Percentiles rank a stretch among this genome's conserved stretches.
Conservation (phyloP, 2,329 filamentous ascomycete genomes). For the Domatiomyces globalis region DNA sequence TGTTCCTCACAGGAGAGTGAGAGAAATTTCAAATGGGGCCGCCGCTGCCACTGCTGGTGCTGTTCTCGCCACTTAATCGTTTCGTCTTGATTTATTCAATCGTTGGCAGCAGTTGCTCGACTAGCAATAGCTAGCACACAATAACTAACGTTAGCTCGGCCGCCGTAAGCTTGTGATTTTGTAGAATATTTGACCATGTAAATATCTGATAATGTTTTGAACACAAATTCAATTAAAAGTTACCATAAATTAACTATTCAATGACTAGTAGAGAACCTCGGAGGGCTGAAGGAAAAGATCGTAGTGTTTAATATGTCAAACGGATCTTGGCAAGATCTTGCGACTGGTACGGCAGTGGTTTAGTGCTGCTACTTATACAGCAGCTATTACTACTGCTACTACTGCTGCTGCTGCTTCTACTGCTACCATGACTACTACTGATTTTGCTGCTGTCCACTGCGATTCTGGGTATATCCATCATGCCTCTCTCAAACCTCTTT, state of each 20-base stretch:
- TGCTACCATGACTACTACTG: slow-evolving; percentile 8
- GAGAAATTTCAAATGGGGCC: not conserved
- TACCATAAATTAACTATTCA: no score
- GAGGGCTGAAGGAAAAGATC: no score
- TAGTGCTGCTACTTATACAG: slow-evolving; percentile 7
- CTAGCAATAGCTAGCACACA: no score
- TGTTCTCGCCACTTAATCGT: no score
- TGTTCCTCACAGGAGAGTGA: not conserved
- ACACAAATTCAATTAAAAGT: not conserved
- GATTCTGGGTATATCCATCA: not conserved
- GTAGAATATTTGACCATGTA: slow-evolving; percentile 3
- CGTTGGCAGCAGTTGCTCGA: no score
- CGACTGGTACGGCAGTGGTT: no score
- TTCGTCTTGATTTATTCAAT: no score
- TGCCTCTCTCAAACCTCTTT: not conserved
- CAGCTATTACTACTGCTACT: slow-evolving; percentile 10
- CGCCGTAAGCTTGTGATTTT: slow-evolving; percentile 1
- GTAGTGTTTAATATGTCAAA: no score
- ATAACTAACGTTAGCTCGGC: slow-evolving; percentile 7
- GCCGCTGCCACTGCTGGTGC: not conserved
- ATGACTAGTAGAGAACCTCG: no score
- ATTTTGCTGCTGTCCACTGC: slow-evolving; percentile 4
- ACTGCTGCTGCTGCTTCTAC: slow-evolving; percentile 5
- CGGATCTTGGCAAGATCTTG: no score
- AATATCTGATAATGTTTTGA: slow-evolving; percentile 1